Evolutionary conservation across 345 rosid species (phyloP), one percentile per base, ranked within the genome.

Genomic region (Bruguiera parviflora): DNA sequence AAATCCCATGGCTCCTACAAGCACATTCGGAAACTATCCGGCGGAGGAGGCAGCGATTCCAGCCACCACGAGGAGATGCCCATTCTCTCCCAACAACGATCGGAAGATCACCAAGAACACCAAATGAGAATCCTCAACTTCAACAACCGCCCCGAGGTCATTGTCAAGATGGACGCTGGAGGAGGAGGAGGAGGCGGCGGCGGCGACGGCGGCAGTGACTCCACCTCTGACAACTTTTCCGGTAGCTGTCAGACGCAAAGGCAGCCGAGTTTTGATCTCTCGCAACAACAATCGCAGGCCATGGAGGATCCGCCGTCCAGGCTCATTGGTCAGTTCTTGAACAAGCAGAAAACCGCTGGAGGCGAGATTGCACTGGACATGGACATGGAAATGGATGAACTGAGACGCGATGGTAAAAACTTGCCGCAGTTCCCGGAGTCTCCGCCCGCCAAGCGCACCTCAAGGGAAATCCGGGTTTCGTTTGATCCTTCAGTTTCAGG

Each of bases 361-460:
- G 78, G 79, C 4, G 97, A 94, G 71, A 83, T 91, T 75, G 79
- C 90, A 2, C 66, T 95, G 13, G 96, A 92, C 37, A 84, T 95
- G 76, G 96, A 90, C 61, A 53, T 84, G 67, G 92, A 92, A 19
- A 86, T 83, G 78, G 87, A 88, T 19, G 91, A 83, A 68, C 66
- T 84, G 0, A 67, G 61, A 52, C 62, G 24, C 0, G 62, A 58
- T 0, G 68, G 18, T 7, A 20, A 32, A 21, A 61, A 61, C 39
- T 21, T 47, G 39, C 64, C 76, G 0, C 73, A 56, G 7, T 61
- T 55, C 5, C 65, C 55, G 2, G 78, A 58, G 19, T 72, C 75
- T 52, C 60, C 73, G 11, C 39, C 52, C 13, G 70, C 27, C 53
- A 69, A 18, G 35, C 35, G 15, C 39, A 22, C 55, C 28, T 84